Evolutionary conservation across 2,329 filamentous ascomycete species (phyloP), one percentile per base, ranked within the genome.

Genomic region (Fusarium brevicatenulatum): DNA sequence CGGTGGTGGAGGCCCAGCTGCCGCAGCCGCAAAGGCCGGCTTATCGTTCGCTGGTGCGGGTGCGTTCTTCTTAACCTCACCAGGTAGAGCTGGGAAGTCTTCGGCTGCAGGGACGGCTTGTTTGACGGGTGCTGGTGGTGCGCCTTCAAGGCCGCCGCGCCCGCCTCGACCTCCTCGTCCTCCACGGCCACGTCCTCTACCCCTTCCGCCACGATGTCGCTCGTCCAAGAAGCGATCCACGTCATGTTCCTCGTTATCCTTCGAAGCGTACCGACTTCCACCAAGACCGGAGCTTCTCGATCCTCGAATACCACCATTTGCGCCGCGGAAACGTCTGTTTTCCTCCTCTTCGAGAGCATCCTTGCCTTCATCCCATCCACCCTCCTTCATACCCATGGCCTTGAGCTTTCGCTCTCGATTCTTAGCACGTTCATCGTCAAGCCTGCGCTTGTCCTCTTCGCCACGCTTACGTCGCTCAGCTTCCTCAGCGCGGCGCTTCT

Each of bases 391-490:
- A 36, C 85, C 84, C 82, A 91, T 86, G 2, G 89, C 89, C 72
- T 87, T 87, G 25, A 91, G 82, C 78, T 91, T 91, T 56, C 89
- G 82, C 80, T 90, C 88, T 13, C 89, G 80, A 76, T 91, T 91
- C 72, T 85, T 86, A 30, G 86, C 88, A 18, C 90, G 85, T 81
- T 91, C 90, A 42, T 90, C 88, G 32, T 91, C 88, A 70, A 89
- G 82, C 70, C 83, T 84, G 36, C 82, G 82, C 28, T 85, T 80
- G 57, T 88, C 86, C 70, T 87, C 87, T 19, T 90, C 88, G 50
- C 84, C 85, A n/a, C 83, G 82, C 61, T 82, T 82, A 25, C 87
- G 82, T 59, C 84, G 83, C 77, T 88, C 86, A 8, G 86, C 86
- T 23, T 89, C 89, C 53, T 86, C 86, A 5, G 84, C 84, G 34